These are phyloP conservation scores for Hymenoscyphus linearis DNA, from an alignment of 2,329 filamentous ascomycete genomes.

Conservation along the genomic window DNA sequence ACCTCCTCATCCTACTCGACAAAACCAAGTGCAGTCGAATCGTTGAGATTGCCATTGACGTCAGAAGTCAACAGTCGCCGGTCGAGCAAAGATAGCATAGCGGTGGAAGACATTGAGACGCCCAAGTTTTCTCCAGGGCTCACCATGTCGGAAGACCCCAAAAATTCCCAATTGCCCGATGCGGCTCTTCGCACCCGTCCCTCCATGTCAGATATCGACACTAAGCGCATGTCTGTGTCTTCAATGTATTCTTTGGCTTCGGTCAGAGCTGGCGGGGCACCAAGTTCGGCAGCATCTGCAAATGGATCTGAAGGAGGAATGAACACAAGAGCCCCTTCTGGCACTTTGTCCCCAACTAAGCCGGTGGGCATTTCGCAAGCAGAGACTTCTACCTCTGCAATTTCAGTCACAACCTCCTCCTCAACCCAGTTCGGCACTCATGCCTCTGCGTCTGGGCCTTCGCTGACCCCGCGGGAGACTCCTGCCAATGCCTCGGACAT, in stretches of 20 bases:
- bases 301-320: constrained; percentile 45
- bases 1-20: constrained; percentile 28
- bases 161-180: constrained; percentile 40
- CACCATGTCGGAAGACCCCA: constrained; percentile 28
- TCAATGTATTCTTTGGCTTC: constrained; percentile 68
- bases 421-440: constrained; percentile 37
- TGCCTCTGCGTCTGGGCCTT: constrained; percentile 40
- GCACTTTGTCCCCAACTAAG: constrained; percentile 19
- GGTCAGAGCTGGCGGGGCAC: constrained; percentile 40
- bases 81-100: constrained; percentile 35
- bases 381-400: constrained; percentile 46
- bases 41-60: constrained; percentile 35
- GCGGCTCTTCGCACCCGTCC: constrained; percentile 41
- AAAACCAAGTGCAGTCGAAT: constrained; percentile 38
- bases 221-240: constrained; percentile 66
- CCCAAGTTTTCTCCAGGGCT: constrained; percentile 39
- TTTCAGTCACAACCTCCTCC: constrained; percentile 50
- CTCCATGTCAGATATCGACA: constrained; percentile 47
- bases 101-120: constrained; percentile 45
- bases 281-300: constrained; percentile 47
- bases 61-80: constrained; percentile 18
- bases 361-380: constrained; percentile 34
- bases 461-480: constrained; percentile 36
- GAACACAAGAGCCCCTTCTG: constrained; percentile 21
- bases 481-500: constrained; percentile 28